Conservation (phyloP, 768 basidiomycete genomes). For the Serendipita sp. region DNA sequence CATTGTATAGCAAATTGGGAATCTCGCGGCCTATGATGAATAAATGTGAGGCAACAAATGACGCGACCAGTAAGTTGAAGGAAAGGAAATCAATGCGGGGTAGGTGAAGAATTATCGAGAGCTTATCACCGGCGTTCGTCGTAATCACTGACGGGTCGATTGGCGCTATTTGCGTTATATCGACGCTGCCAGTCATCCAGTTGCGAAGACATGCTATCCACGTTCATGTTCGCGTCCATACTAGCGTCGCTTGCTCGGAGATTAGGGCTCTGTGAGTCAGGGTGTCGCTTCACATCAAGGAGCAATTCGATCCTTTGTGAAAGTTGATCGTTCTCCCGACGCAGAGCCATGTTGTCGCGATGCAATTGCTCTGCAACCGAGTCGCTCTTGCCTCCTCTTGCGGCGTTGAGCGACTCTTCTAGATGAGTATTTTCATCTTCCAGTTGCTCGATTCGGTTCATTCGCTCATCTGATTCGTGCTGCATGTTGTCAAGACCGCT, state of each 20-base stretch:
- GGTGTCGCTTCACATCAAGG: conserved; percentile 60
- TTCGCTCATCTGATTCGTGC: conserved; percentile 64
- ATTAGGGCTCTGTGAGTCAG: conserved; percentile 40
- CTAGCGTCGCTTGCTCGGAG: conserved; percentile 61
- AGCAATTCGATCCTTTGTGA: conserved; percentile 84
- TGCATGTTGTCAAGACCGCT: conserved; percentile 56
- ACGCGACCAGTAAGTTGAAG: conserved; percentile 12
- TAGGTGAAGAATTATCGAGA: conserved; percentile 16
- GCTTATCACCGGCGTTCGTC: conserved; percentile 33
- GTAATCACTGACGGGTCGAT: conserved; percentile 42
- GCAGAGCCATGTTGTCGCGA: conserved; percentile 61
- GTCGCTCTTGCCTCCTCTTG: conserved; percentile 64
- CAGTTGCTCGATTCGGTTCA: conserved; percentile 60
- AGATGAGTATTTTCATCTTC: conserved; percentile 67
- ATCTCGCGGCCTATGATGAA: conserved; percentile 25
- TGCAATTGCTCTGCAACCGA: conserved; percentile 66
- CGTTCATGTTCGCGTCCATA: conserved; percentile 62
- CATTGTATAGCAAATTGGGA: conserved; percentile 2
- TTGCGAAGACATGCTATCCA: conserved; percentile 65
- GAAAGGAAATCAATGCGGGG: conserved; percentile 13
- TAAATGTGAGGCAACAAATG: conserved; percentile 10
- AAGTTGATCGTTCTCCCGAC: conserved; percentile 74
- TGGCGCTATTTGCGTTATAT: conserved; percentile 53
- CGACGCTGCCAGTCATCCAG: conserved; percentile 79
- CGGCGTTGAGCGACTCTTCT: conserved; percentile 41